These are phyloP conservation scores for Lablab purpureus DNA, from an alignment of 306 rosid genomes.

Conservation along the genomic window DNA sequence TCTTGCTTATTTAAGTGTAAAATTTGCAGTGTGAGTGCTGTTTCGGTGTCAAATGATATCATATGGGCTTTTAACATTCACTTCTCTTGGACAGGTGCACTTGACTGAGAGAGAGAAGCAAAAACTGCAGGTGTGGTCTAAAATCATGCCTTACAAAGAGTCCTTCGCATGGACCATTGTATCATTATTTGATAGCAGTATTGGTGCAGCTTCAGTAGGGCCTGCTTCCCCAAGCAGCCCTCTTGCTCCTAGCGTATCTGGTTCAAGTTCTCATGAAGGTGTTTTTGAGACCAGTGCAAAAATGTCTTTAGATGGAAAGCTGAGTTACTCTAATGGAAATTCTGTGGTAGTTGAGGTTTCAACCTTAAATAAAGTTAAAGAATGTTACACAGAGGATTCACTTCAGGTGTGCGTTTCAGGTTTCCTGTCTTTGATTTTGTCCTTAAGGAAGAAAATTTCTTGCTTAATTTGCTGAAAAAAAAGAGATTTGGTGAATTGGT, in stretches of 20 bases:
- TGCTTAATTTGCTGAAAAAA: background rate
- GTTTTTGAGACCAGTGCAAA: slow-evolving; percentile 91
- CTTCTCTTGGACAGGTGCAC: slow-evolving; percentile 70
- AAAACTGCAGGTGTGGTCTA: slow-evolving; percentile 99
- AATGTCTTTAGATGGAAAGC: slow-evolving; percentile 87
- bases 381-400: slow-evolving; percentile 95
- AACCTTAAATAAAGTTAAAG: slow-evolving; percentile 88
- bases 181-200: slow-evolving; percentile 93
- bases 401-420: slow-evolving; percentile 71
- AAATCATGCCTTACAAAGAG: slow-evolving; percentile 99
- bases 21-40: slow-evolving; percentile 1
- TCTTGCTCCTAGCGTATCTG: slow-evolving; percentile 92
- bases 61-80: slow-evolving; percentile 34
- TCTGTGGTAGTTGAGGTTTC: slow-evolving; percentile 93
- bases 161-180: slow-evolving; percentile 97
- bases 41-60: slow-evolving; percentile 32
- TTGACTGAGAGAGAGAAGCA: slow-evolving; percentile 97
- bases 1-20: slow-evolving; percentile 37
- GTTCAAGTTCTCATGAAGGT: slow-evolving; percentile 92
- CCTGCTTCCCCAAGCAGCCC: slow-evolving; percentile 99
- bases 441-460: slow-evolving; percentile 11
- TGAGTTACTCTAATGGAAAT: slow-evolving; percentile 84
- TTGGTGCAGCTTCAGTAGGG: slow-evolving; percentile 94
- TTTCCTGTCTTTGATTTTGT: slow-evolving; percentile 24
- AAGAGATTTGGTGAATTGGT: background rate